Percentiles rank a stretch among this genome's conserved stretches.
These are phyloP conservation scores for Nitzschia sp. DNA, from an alignment of 108 stramenopile species.

Conservation along the genomic window DNA sequence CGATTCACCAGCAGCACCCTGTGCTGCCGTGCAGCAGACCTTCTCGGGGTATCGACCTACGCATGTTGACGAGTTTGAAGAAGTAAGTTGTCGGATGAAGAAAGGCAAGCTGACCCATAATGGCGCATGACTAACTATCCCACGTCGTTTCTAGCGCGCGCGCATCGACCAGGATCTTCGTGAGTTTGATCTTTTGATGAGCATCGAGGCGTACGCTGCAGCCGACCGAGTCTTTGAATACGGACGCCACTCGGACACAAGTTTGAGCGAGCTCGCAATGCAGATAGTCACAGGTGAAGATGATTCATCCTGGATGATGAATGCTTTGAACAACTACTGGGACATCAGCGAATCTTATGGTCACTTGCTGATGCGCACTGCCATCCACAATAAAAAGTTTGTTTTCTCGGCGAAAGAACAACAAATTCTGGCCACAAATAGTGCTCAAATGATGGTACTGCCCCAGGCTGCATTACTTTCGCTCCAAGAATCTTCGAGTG, in stretches of 20 bases:
- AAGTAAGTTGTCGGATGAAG: not conserved
- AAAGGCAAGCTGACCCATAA: not conserved
- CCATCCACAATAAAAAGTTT: slow-evolving; percentile 25
- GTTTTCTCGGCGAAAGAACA: slow-evolving; percentile 34
- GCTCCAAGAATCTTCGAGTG: slow-evolving; percentile 41
- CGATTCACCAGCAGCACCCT: slow-evolving; percentile 27
- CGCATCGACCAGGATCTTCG: slow-evolving; percentile 65
- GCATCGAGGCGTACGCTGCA: slow-evolving; percentile 54
- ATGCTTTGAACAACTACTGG: slow-evolving; percentile 55
- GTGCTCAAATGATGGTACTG: slow-evolving; percentile 55
- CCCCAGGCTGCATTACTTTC: slow-evolving; percentile 50
- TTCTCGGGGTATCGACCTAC: not conserved
- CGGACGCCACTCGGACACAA: slow-evolving; percentile 40
- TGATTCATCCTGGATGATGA: slow-evolving; percentile 42
- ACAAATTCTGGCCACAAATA: slow-evolving; percentile 37
- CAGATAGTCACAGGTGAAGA: slow-evolving; percentile 51
- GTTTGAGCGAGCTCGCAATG: slow-evolving; percentile 45
- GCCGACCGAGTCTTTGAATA: slow-evolving; percentile 56
- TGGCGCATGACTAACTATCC: not conserved
- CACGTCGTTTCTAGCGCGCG: slow-evolving; percentile 43
- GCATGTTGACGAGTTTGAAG: not conserved
- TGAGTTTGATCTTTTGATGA: slow-evolving; percentile 54
- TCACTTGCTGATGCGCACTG: slow-evolving; percentile 48
- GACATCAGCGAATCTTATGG: too few species aligned
- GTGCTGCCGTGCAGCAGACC: not conserved